Conservation (phyloP, 352 stramenopile genomes). For the Pythium monospermum region DNA sequence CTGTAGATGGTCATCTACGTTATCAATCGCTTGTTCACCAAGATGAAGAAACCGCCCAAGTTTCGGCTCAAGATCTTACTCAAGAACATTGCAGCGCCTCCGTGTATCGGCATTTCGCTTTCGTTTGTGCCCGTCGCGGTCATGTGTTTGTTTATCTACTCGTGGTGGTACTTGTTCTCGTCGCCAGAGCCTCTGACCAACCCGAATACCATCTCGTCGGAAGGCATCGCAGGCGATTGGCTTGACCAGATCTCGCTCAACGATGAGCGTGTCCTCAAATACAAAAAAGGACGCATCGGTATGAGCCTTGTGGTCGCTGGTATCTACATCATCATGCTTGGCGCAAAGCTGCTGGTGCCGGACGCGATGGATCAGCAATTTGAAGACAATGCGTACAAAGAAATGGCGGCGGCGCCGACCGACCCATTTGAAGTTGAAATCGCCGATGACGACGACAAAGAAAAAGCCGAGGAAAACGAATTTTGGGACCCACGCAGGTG, state of each 20-base stretch:
- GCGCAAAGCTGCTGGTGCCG: constrained; percentile 71
- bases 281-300: constrained; percentile 85
- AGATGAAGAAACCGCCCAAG: constrained; percentile 91
- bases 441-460: constrained; percentile 36
- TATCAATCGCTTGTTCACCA: constrained; percentile 94
- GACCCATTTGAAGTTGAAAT: constrained; percentile 61
- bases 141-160: constrained; percentile 61
- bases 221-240: constrained; percentile 82
- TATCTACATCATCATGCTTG: constrained; percentile 72
- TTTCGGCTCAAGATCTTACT: constrained; percentile 91
- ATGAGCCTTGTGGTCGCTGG: constrained; percentile 77
- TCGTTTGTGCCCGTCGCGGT: constrained; percentile 50
- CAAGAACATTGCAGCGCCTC: constrained; percentile 82
- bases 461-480: constrained; percentile 59
- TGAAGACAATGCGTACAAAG: constrained; percentile 74
- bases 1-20: constrained; percentile 86
- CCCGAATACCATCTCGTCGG: constrained; percentile 71
- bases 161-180: constrained; percentile 73
- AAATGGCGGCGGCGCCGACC: constrained; percentile 40
- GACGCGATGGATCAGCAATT: constrained; percentile 74
- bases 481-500: constrained; percentile 81
- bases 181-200: constrained; percentile 38
- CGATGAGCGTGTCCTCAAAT: constrained; percentile 61
- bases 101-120: constrained; percentile 78
- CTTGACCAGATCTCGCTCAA: constrained; percentile 87